Evolutionary conservation across 73 alveolate genomes (phyloP), one percentile per base, ranked within the genome.

Genomic region (Uronychia binucleata): DNA sequence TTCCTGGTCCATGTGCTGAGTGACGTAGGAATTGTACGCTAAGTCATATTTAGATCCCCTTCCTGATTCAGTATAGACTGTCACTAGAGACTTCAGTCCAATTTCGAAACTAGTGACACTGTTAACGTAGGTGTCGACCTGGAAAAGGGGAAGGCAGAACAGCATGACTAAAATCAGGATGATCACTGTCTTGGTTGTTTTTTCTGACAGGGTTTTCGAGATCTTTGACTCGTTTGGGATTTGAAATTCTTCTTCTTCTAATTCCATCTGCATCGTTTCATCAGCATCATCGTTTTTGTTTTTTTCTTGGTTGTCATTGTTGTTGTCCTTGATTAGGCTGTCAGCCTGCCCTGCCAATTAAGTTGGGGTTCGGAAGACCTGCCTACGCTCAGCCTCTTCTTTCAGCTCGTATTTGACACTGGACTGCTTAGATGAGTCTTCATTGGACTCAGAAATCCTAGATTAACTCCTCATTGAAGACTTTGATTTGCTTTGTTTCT

Each of bases 101-200:
- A 19, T 19, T 19, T 46, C 67, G 19, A 46, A 46, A 46, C 30
- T 26, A 30, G 83, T 26, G 27, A 79, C 83, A 26, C 1, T 31
- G 1, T 31, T n/a, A 25, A 75, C 74, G 75, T 86, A 86, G 0
- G 88, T 86, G 1, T 30, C 67, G 0, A n/a, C 28, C 19, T 27
- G 0, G 74, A 86, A 79, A 26, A 86, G 33, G 8, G 86, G 91
- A 26, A 60, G 67, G 59, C 57, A 29, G 85, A 88, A 88, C 80
- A 88, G 58, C 91, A 88, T 74, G 75, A 77, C 33, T 77, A 88
- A 76, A n/a, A 88, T 83, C 13, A 88, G 67, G 29, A 88, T 76
- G 34, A 88, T 83, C 13, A 88, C 86, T 0, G 81, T 83, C 77
- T 84, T 83, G 0, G 90, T 88, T 0, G 94, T 83, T 28, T 77